Evolutionary conservation across 202 grass and related monocot genomes (phyloP).

Genomic region (Schoenoplectus tabernaemontani): DNA sequence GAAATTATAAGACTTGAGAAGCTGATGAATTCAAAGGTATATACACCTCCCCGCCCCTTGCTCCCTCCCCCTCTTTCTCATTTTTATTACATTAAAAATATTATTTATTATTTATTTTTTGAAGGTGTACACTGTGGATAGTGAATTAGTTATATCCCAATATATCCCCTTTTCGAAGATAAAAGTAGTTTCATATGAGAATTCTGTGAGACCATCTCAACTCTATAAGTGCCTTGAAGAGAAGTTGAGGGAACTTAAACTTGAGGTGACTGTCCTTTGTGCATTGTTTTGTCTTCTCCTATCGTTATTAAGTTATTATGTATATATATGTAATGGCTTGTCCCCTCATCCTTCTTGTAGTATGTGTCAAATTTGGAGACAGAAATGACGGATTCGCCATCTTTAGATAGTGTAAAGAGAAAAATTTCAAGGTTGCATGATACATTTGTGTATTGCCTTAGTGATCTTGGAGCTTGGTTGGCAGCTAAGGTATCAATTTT

Average conservation of each 20-base stretch:
- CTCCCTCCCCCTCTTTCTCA: not conserved
- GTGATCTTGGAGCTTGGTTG: conserved; percentile 55
- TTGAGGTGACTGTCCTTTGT: conserved; percentile 37
- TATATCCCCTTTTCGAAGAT: conserved; percentile 56
- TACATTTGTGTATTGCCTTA: conserved; percentile 49
- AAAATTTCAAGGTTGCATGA: conserved; percentile 35
- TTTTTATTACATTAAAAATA: not conserved
- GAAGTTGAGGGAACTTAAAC: conserved; percentile 37
- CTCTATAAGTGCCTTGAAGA: not conserved
- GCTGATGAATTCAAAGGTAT: conserved; percentile 75
- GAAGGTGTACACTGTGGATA: conserved; percentile 76
- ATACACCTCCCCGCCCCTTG: not conserved
- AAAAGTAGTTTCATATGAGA: conserved; percentile 40
- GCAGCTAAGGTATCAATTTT: conserved; percentile 40
- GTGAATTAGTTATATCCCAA: conserved; percentile 43
- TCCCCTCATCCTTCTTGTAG: conserved; percentile 36
- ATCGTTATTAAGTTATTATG: not conserved
- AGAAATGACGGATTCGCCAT: conserved; percentile 24
- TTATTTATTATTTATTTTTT: conserved; percentile 20
- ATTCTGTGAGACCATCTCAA: conserved; percentile 23
- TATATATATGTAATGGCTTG: not conserved
- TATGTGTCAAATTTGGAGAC: conserved; percentile 34
- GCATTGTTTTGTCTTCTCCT: not conserved
- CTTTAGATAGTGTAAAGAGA: conserved; percentile 22
- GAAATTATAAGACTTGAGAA: conserved; percentile 47